Evolutionary conservation across 1,139 yeast genomes (phyloP).

Genomic region (Nakaseomyces uthaithaninus): DNA sequence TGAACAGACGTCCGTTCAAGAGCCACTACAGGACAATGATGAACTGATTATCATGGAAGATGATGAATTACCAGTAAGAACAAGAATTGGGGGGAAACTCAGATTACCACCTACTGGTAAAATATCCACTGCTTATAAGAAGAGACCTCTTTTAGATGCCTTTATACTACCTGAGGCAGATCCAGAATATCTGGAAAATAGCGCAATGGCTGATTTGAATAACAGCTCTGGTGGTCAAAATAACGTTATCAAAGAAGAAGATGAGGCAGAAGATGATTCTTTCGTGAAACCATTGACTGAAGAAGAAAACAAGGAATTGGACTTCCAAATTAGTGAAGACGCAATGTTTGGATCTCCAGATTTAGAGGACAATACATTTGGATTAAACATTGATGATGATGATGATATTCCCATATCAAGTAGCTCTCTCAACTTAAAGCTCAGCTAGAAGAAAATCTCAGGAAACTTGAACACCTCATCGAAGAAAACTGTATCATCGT

Average conservation of each 20-base stretch:
- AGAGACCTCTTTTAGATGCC: constrained; percentile 46
- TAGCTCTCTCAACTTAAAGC: constrained; percentile 2
- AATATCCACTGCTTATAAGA: constrained; percentile 56
- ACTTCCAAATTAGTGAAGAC: constrained; percentile 1
- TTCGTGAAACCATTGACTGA: neutral
- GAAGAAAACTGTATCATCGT: too few relatives aligned
- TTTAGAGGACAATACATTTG: constrained; percentile 1
- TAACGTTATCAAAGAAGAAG: neutral
- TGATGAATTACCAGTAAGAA: constrained; percentile 57
- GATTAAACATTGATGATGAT: constrained; percentile 4
- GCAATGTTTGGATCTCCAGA: constrained; percentile 3
- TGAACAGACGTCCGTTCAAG: constrained; percentile 32
- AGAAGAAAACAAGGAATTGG: constrained; percentile 1
- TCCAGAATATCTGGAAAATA: constrained; percentile 10
- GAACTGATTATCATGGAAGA: constrained; percentile 54
- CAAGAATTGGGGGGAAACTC: constrained; percentile 71
- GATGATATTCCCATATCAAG: neutral
- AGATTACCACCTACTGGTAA: constrained; percentile 93
- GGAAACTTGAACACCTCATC: too few relatives aligned
- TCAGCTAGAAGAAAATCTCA: neutral
- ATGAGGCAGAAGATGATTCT: constrained; percentile 3
- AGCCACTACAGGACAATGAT: constrained; percentile 19
- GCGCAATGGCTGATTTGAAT: neutral
- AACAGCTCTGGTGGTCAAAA: neutral
- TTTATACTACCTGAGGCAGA: constrained; percentile 39